Evolutionary conservation across 2,329 filamentous ascomycete genomes (phyloP).

Genomic region (Xylariaceae sp.): DNA sequence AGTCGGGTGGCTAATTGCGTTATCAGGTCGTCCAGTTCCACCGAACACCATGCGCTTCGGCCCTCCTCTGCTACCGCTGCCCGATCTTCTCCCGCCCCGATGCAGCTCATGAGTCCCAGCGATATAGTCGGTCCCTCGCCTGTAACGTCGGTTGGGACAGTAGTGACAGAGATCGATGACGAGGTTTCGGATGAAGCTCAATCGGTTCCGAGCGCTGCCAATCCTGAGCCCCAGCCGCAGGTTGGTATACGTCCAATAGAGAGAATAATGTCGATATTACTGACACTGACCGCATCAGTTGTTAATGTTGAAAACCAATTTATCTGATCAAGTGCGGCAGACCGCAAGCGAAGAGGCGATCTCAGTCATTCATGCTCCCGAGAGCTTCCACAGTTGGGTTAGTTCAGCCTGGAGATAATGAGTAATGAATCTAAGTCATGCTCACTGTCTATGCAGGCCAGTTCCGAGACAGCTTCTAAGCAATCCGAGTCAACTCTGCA

Average conservation of each 20-base stretch:
- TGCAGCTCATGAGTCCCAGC: slow-evolving; percentile 59
- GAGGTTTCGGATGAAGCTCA: slow-evolving; percentile 61
- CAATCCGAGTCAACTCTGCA: slow-evolving; percentile 34
- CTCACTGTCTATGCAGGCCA: slow-evolving; percentile 36
- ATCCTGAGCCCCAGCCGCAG: slow-evolving; percentile 36
- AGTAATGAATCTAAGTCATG: slow-evolving; percentile 1
- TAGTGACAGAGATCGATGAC: slow-evolving; percentile 80
- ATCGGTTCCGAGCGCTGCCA: slow-evolving; percentile 33
- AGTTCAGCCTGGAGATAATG: slow-evolving; percentile 25
- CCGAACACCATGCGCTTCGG: slow-evolving; percentile 47
- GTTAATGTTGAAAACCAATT: slow-evolving; percentile 49
- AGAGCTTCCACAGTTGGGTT: slow-evolving; percentile 79
- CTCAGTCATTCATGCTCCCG: slow-evolving; percentile 87
- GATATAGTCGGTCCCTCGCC: slow-evolving; percentile 77
- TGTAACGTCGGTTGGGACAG: slow-evolving; percentile 80
- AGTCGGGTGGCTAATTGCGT: slow-evolving; percentile 10
- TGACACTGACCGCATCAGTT: slow-evolving; percentile 37
- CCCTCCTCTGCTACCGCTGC: slow-evolving; percentile 45
- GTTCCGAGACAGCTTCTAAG: slow-evolving; percentile 36
- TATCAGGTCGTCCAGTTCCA: slow-evolving; percentile 36
- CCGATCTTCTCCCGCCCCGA: slow-evolving; percentile 48
- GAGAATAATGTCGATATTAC: neutral
- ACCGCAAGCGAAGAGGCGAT: slow-evolving; percentile 70
- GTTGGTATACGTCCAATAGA: slow-evolving; percentile 26
- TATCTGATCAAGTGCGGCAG: slow-evolving; percentile 55